phyloP scores from a whole-genome alignment of 257 asterid genomes.

The Plantago ovata region DNA sequence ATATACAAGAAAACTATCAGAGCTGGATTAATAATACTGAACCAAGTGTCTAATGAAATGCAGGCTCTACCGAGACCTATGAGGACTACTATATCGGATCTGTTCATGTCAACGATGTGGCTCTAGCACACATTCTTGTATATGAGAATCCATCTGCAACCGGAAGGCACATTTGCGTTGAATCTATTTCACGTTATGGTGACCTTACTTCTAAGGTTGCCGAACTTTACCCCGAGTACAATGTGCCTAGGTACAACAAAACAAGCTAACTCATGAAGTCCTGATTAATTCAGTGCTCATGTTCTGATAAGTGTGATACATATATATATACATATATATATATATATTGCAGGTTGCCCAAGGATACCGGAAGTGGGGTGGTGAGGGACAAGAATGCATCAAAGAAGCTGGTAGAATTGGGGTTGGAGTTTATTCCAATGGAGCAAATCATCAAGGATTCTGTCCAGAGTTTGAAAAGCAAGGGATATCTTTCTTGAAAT shows the following conservation, averaged over 20 bases:
- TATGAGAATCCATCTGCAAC: no score
- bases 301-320: not conserved
- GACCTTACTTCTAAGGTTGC: constrained; percentile 68
- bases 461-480: constrained; percentile 67
- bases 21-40: no score
- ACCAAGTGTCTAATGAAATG: not conserved
- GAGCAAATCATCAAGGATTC: constrained; percentile 76
- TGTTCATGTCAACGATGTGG: no score
- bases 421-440: constrained; percentile 62
- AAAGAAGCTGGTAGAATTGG: constrained; percentile 67
- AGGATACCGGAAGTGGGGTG: constrained; percentile 69
- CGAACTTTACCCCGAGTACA: constrained; percentile 52
- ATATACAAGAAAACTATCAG: not conserved
- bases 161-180: constrained; percentile 38
- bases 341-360: no score
- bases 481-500: constrained; percentile 49
- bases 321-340: no score
- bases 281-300: no score
- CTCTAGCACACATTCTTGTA: no score
- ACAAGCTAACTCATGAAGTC: no score
- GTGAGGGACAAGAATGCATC: constrained; percentile 54
- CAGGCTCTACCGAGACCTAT: not conserved
- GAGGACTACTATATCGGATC: no score
- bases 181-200: constrained; percentile 42
- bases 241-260: constrained; percentile 45